These are phyloP conservation scores for Xanthoconium stramineum DNA, from an alignment of 768 basidiomycete genomes.

Conservation along the genomic window DNA sequence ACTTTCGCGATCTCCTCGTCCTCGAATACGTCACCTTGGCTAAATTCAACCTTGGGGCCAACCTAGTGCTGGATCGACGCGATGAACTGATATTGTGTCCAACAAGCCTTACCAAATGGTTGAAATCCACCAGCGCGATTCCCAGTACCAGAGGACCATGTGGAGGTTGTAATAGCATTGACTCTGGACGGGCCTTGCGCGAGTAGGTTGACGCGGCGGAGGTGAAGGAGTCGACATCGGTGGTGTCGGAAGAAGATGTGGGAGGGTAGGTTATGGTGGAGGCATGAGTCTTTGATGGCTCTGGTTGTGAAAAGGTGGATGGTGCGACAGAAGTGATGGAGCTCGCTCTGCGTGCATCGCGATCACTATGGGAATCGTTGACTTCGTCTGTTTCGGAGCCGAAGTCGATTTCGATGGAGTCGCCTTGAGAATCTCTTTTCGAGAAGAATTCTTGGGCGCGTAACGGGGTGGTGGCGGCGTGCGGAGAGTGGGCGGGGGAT, in stretches of 20 bases:
- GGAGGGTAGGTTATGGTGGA: conserved; percentile 59
- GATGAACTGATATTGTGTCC: conserved; percentile 7
- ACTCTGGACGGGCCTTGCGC: conserved; percentile 76
- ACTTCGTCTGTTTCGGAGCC: conserved; percentile 52
- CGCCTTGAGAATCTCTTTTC: conserved; percentile 43
- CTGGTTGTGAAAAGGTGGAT: conserved; percentile 36
- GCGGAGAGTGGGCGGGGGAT: conserved; percentile 56
- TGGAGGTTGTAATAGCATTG: conserved; percentile 61
- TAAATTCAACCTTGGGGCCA: conserved; percentile 89
- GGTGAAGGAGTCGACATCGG: conserved; percentile 55
- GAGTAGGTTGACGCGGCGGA: conserved; percentile 56
- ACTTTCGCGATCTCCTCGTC: conserved; percentile 84
- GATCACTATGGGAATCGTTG: conserved; percentile 44
- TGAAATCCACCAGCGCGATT: conserved; percentile 92
- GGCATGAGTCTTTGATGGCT: conserved; percentile 34
- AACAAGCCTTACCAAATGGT: conserved; percentile 69
- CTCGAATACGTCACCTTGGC: conserved; percentile 71
- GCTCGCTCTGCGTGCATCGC: conserved; percentile 37
- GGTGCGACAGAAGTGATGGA: conserved; percentile 52
- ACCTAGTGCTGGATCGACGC: conserved; percentile 47
- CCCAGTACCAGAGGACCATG: conserved; percentile 67
- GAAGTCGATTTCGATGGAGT: conserved; percentile 52
- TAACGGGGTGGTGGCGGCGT: conserved; percentile 26
- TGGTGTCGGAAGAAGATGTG: conserved; percentile 39
- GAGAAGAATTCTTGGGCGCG: conserved; percentile 30